These are phyloP conservation scores for Monilinia vaccinii-corymbosi DNA, from an alignment of 2,329 filamentous ascomycete species.

Conservation along the genomic window DNA sequence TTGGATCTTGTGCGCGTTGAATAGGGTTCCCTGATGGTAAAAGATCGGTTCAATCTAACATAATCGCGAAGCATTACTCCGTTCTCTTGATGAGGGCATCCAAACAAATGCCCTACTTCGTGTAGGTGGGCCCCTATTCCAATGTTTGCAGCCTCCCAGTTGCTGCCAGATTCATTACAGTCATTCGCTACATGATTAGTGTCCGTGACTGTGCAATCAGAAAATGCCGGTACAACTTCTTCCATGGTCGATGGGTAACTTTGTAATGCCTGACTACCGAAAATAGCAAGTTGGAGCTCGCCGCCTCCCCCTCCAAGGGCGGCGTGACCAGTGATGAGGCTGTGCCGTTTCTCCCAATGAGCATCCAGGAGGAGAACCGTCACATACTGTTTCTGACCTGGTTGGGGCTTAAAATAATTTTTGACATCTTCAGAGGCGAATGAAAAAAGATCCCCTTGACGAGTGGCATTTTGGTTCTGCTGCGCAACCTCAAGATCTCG, in stretches of 20 bases:
- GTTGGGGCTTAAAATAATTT: slow-evolving; percentile 62
- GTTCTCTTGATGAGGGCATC: slow-evolving; percentile 78
- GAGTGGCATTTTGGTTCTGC: slow-evolving; percentile 60
- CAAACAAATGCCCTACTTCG: slow-evolving; percentile 82
- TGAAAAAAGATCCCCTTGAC: slow-evolving; percentile 64
- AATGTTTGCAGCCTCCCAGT: slow-evolving; percentile 91
- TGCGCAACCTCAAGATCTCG: slow-evolving; percentile 70
- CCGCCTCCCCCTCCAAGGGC: slow-evolving; percentile 70
- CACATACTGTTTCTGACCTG: slow-evolving; percentile 80
- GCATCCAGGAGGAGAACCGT: slow-evolving; percentile 79
- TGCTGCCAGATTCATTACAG: slow-evolving; percentile 77
- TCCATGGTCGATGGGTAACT: slow-evolving; percentile 85
- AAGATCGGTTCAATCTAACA: slow-evolving; percentile 72
- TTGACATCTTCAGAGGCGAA: slow-evolving; percentile 72
- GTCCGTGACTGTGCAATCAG: slow-evolving; percentile 84
- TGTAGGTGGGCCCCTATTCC: slow-evolving; percentile 90
- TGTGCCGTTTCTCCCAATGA: slow-evolving; percentile 69
- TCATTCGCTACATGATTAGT: slow-evolving; percentile 74
- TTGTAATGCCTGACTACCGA: slow-evolving; percentile 85
- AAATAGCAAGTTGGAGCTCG: slow-evolving; percentile 76
- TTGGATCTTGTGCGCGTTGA: slow-evolving; percentile 80
- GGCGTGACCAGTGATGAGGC: slow-evolving; percentile 70
- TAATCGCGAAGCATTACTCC: slow-evolving; percentile 94
- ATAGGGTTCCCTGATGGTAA: slow-evolving; percentile 72
- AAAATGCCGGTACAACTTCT: slow-evolving; percentile 81